Base-by-base conservation (phyloP, 1,139 yeast species). In the Lodderomyces metapsilosis region DNA sequence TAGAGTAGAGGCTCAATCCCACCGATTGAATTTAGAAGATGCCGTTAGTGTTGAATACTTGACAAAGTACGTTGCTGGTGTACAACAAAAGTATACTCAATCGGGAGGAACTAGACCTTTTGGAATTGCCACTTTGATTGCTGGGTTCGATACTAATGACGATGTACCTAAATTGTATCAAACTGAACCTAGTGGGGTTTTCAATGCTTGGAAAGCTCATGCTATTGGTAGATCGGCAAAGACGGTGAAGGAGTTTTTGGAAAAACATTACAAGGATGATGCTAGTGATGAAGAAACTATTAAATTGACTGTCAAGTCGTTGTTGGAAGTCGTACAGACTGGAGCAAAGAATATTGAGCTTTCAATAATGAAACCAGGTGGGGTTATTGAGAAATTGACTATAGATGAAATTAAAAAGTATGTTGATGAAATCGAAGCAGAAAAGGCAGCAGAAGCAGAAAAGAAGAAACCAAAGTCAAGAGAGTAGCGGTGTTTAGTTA, bases 171-270 rank as follows among this genome's bases (percentile, higher is more conserved):
- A 80, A 61, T 76, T 94, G 54, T 92, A 84, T 66, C 95, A 88
- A 66, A 92, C 98, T 15, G 99, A 92, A 63, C 98, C 98, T 36
- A 86, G 96, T 36, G 99, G 99, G 22, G 94, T 92, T 51, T 92
- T 85, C 61, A 88, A 95, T 43, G 96, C 98, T n/a, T 92, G 98
- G 98, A 88, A 91, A 64, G 98, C 98, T 16, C 94, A 88, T 62
- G 91, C 98, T 18, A 92, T 94, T 60, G 99, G 99, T 43, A 82
- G 96, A 59, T 87, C 95, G 46, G 80, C 95, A 48, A 92, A 92
- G 64, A 92, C 98, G 1, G 98, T 94, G 25, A 83, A 95, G 53
- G 98, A 94, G 63, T 87, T 91, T 55, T 76, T 92, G 63, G 99
- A 94, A 64, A 91, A 89, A 68, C 87, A 88, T 57, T 91, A 87